Conservation (phyloP, 345 rosid genomes). For the Ricinus communis region DNA sequence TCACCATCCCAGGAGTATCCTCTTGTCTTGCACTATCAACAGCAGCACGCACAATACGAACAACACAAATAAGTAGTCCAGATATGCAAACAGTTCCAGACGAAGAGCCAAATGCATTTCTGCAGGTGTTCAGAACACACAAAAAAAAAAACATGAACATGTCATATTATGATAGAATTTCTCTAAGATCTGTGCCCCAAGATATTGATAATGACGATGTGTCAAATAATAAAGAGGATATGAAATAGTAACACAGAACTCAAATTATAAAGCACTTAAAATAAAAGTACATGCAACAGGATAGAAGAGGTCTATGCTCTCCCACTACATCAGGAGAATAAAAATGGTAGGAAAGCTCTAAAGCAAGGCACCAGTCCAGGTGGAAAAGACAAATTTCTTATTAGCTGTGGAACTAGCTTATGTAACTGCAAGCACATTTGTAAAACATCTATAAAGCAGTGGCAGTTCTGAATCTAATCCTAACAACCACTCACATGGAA, state of each 20-base stretch:
- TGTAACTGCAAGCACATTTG: too few relatives aligned
- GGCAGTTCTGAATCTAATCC: not conserved
- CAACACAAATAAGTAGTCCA: slow-evolving; percentile 65
- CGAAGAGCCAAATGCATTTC: slow-evolving; percentile 88
- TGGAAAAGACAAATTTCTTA: not conserved
- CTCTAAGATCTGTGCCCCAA: not conserved
- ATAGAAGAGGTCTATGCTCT: not conserved
- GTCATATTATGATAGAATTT: not conserved
- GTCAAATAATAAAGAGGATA: not conserved
- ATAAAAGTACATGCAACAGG: not conserved
- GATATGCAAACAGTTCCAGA: slow-evolving; percentile 87
- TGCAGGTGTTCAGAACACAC: too few relatives aligned
- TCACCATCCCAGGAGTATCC: slow-evolving; percentile 64
- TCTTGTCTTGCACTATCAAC: slow-evolving; percentile 82
- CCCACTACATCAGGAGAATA: not conserved
- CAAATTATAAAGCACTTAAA: not conserved
- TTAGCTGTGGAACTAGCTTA: not conserved
- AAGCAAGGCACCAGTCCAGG: not conserved
- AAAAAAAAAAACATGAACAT: not conserved
- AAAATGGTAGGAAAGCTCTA: not conserved
- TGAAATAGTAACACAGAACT: not conserved
- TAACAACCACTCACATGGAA: not conserved
- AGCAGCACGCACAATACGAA: slow-evolving; percentile 74
- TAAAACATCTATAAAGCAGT: not conserved
- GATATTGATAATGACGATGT: not conserved